Conservation (phyloP, 2,329 filamentous ascomycete species). For the Fusarium vanettenii region DNA sequence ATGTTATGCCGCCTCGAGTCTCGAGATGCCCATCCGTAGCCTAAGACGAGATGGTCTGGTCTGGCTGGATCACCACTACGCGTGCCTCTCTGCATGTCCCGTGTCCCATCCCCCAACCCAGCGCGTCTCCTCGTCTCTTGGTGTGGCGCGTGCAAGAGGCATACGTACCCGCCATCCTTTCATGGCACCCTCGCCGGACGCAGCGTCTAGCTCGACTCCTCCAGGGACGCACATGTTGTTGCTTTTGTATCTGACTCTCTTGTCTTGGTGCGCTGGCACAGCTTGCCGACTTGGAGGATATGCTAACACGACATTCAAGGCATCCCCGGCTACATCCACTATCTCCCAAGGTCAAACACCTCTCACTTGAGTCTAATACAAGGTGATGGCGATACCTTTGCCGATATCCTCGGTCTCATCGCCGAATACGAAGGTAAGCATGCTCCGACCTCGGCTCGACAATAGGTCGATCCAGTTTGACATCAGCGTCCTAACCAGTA, state of each 20-base stretch:
- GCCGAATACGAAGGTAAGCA: constrained; percentile 77
- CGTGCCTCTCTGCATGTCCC: constrained; percentile 10
- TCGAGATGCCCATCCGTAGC: constrained; percentile 35
- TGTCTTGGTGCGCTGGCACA: constrained; percentile 31
- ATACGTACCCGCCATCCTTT: constrained; percentile 9
- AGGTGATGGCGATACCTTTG: constrained; percentile 74
- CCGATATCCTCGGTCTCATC: constrained; percentile 77
- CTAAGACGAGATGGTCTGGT: constrained; percentile 10
- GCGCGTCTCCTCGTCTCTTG: constrained; percentile 17
- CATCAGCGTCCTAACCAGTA: constrained; percentile 29
- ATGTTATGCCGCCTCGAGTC: constrained; percentile 31
- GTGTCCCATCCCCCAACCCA: constrained; percentile 10
- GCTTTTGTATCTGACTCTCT: constrained; percentile 36
- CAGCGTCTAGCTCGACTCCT: constrained; percentile 33
- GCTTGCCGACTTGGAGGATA: constrained; percentile 30
- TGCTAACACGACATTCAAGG: constrained; percentile 40
- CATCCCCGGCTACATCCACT: constrained; percentile 60
- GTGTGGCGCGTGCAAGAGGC: constrained; percentile 14
- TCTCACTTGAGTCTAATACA: constrained; percentile 63
- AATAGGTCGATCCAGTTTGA: not conserved
- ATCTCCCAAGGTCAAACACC: constrained; percentile 58
- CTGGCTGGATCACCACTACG: constrained; percentile 5
- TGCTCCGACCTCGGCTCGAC: not conserved
- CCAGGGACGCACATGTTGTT: constrained; percentile 36
- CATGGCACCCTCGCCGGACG: constrained; percentile 22